Conservation (phyloP, 2,329 filamentous ascomycete species). For the Epichloe amarillans region DNA sequence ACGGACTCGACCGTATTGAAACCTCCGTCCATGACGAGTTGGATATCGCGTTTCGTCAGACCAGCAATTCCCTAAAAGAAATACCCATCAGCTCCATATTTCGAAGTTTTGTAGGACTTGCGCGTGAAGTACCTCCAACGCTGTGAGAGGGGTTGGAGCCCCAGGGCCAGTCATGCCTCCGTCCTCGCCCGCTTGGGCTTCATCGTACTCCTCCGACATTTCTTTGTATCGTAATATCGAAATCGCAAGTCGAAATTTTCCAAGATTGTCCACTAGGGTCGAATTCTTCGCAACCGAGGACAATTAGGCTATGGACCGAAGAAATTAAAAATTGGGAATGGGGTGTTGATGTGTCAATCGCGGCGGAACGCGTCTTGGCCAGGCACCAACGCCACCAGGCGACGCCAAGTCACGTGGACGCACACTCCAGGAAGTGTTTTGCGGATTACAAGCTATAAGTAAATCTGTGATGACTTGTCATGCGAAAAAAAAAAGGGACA, state of each 20-base stretch:
- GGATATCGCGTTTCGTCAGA: constrained; percentile 89
- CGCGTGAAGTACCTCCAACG: constrained; percentile 57
- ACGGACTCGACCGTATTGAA: constrained; percentile 94
- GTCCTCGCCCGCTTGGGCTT: constrained; percentile 54
- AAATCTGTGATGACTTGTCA: no score
- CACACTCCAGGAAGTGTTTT: background rate
- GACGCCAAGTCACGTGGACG: constrained; percentile 27
- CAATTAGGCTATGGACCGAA: background rate
- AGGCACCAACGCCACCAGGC: constrained; percentile 13
- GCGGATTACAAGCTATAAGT: no score
- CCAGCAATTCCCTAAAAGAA: constrained; percentile 61
- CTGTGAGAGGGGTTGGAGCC: constrained; percentile 78
- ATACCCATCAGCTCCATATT: background rate
- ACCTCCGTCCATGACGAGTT: constrained; percentile 79
- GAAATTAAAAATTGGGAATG: background rate
- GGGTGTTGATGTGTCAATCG: background rate
- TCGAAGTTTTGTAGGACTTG: background rate
- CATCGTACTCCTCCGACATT: constrained; percentile 49
- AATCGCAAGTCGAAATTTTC: background rate
- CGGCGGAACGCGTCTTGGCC: constrained; percentile 19
- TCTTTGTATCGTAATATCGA: constrained; percentile 1
- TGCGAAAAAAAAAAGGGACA: no score
- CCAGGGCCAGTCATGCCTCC: constrained; percentile 66
- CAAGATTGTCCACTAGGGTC: background rate
- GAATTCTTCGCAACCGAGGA: background rate